Evolutionary conservation across 305 asterid genomes (phyloP).

Genomic region (Solanum hybrid): DNA sequence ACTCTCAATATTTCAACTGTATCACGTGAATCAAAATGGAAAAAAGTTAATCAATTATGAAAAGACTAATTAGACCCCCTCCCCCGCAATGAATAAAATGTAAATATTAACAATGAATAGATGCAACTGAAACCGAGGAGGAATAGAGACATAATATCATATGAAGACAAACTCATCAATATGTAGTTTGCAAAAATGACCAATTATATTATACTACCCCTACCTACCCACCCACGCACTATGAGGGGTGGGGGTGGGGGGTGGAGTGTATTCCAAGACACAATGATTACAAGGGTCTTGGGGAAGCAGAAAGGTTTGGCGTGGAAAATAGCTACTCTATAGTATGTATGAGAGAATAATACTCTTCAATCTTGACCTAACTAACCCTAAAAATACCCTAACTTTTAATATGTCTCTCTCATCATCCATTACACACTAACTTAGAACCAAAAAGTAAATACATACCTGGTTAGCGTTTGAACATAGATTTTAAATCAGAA

Average conservation of each 20-base stretch:
- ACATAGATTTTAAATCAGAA: too few relatives aligned
- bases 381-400: neutral
- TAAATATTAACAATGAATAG: constrained; percentile 15
- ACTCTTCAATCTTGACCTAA: neutral
- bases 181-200: neutral
- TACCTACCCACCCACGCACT: neutral
- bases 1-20: neutral
- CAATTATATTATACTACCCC: neutral
- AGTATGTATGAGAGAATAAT: constrained; percentile 19
- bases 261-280: constrained; percentile 92
- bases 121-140: constrained; percentile 54
- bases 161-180: neutral
- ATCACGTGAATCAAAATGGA: neutral
- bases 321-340: constrained; percentile 41
- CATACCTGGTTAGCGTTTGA: neutral
- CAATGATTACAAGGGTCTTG: constrained; percentile 76
- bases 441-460: neutral
- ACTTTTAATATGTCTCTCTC: neutral
- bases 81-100: neutral
- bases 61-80: neutral
- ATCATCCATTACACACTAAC: neutral
- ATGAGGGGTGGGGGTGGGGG: neutral
- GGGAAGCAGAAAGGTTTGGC: constrained; percentile 81
- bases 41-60: neutral
- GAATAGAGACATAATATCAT: neutral